A percentile compares a stretch with the other conserved stretches of the same genome.
Conservation (phyloP, 176 grass and related monocot genomes). For the Eragrostis curvula region DNA sequence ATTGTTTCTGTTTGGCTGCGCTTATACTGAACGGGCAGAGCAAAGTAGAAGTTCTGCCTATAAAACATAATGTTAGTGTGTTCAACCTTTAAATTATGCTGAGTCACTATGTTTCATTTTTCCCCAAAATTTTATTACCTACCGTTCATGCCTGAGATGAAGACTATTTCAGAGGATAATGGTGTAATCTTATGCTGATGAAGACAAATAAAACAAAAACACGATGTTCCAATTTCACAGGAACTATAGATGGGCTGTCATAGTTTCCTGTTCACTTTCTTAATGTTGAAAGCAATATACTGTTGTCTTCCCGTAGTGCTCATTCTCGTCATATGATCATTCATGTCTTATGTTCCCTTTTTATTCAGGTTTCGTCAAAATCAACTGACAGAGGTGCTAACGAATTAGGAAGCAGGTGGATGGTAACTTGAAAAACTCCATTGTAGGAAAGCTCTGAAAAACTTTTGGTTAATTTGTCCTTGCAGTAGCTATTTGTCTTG, state of each 20-base stretch:
- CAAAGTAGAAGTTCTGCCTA: constrained; percentile 3
- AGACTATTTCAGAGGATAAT: background rate
- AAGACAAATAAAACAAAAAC: background rate
- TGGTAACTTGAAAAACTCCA: background rate
- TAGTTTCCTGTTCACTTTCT: background rate
- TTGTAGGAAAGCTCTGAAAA: background rate
- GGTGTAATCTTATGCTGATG: background rate
- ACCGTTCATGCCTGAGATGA: background rate
- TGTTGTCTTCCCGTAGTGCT: background rate
- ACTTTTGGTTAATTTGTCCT: background rate
- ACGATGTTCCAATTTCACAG: background rate
- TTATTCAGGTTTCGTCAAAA: constrained; percentile 15
- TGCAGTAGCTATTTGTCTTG: background rate
- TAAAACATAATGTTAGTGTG: background rate
- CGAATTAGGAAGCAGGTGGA: background rate
- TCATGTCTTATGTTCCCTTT: background rate
- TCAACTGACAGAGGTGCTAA: background rate
- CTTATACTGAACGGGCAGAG: background rate
- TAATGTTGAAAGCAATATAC: too few relatives aligned
- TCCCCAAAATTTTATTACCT: background rate
- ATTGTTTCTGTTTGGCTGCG: background rate
- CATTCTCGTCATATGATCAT: background rate
- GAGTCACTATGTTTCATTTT: background rate
- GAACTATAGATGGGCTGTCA: constrained; percentile 3
- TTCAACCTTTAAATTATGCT: background rate